Percentiles rank a stretch among this genome's conserved stretches.
phyloP scores from a whole-genome alignment of 768 basidiomycete genomes.

The Roridomyces roridus region DNA sequence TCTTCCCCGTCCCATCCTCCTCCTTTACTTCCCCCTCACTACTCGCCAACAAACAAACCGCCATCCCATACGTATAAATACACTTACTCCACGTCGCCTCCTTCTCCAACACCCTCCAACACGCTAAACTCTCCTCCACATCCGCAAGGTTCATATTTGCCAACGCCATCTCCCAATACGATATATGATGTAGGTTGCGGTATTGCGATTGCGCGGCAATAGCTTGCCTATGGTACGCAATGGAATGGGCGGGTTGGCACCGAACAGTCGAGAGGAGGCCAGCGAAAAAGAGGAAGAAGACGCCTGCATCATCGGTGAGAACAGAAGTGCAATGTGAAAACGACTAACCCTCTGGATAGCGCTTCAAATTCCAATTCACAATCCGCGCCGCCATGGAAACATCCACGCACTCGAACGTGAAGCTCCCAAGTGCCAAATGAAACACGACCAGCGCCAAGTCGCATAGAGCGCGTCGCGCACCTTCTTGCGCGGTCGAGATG shows the following conservation, averaged over 20 bases:
- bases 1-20: constrained; percentile 32
- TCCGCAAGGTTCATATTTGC: constrained; percentile 80
- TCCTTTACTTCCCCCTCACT: constrained; percentile 19
- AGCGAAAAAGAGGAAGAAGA: constrained; percentile 94
- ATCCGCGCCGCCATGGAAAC: constrained; percentile 75
- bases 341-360: constrained; percentile 77
- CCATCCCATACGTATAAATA: constrained; percentile 77
- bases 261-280: constrained; percentile 80
- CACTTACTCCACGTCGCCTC: constrained; percentile 88
- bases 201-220: constrained; percentile 69
- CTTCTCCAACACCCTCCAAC: constrained; percentile 70
- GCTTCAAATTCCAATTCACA: constrained; percentile 82
- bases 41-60: constrained; percentile 72
- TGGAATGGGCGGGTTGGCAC: constrained; percentile 76
- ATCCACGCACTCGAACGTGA: constrained; percentile 82
- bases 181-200: constrained; percentile 78
- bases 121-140: constrained; percentile 56
- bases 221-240: constrained; percentile 73
- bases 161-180: constrained; percentile 88
- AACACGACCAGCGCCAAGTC: constrained; percentile 91
- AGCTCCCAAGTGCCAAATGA: constrained; percentile 83
- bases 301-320: constrained; percentile 23
- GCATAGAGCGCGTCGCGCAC: constrained; percentile 79
- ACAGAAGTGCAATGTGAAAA: too few relatives aligned
- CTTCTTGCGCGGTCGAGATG: constrained; percentile 51